Base-by-base conservation (phyloP, 768 basidiomycete genomes). In the Leccinum olivaceopallidum region DNA sequence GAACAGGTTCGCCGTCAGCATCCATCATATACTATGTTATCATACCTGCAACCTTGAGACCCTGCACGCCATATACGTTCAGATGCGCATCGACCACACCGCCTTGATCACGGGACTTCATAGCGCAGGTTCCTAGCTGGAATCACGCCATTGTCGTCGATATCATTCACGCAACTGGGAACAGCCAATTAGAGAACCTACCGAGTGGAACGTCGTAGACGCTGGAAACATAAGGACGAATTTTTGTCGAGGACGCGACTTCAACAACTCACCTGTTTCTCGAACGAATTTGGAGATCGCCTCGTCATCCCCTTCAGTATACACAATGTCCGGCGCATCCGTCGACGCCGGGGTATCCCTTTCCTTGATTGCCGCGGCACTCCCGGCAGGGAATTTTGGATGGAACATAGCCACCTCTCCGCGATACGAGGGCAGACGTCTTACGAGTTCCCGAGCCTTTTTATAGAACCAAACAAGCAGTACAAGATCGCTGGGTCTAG, bases 1-100 rank as follows among this genome's bases (percentile, higher is more conserved):
- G 10, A 14, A 2, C 9, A 39, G 6, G 30, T 32, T 20, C 24
- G 6, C 6, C 8, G 32, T 59, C 44, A 39, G 53, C n/a, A 44
- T 44, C 5, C n/a, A 44, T 44, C n/a, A 44, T 44, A 20, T 44
- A 44, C 10, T 44, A 9, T 6, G n/a, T 5, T 32, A 18, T 32
- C 52, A n/a, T 58, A 83, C 83, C 86, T 53, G 84, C 85, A 12
- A 90, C 79, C 66, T 89, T 87, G 52, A 90, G 74, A 24, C 79
- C 78, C 59, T 77, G 58, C 2, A 85, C 79, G 0, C 86, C 85
- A 63, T 89, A 87, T 7, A 89, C 87, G 59, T 85, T 86, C 52
- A 89, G 68, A 30, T 74, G 74, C 5, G 79, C 58, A 64, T 90
- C 86, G 4, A 90, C 85, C 6, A 90, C 88, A 5, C 88, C 89